Evolutionary conservation across 108 stramenopile species (phyloP).

Genomic region (Chaetoceros tenuissimus): DNA sequence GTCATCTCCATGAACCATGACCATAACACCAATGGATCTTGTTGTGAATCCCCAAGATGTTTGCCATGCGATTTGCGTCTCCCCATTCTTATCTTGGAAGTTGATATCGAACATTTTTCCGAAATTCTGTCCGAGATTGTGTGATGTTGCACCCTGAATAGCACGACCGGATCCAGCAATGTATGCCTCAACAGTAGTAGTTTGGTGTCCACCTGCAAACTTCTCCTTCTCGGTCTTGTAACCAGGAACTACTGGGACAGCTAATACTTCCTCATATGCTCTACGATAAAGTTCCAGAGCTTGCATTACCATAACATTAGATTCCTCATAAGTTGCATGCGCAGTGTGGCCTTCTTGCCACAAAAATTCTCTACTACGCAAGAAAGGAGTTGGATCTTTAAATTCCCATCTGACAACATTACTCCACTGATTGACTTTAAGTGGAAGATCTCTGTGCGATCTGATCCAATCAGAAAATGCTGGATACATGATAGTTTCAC

Average conservation of each 20-base stretch:
- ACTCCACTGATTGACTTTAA: constrained; percentile 98
- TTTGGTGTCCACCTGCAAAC: constrained; percentile 96
- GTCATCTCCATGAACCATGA: constrained; percentile 99
- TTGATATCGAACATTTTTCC: constrained; percentile 98
- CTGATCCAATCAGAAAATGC: constrained; percentile 96
- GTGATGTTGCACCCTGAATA: constrained; percentile 98
- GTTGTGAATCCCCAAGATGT: constrained; percentile 99
- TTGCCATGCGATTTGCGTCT: constrained; percentile 88
- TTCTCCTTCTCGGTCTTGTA: constrained; percentile 97
- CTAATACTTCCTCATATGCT: constrained; percentile 97
- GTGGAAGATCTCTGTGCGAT: constrained; percentile 89
- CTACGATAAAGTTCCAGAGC: constrained; percentile 92
- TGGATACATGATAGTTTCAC: constrained; percentile 99
- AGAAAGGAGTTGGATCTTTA: constrained; percentile 97
- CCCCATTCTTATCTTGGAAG: constrained; percentile 91
- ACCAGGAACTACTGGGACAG: constrained; percentile 97
- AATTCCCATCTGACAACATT: constrained; percentile 99
- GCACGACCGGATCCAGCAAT: constrained; percentile 95
- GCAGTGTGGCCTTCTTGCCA: constrained; percentile 99
- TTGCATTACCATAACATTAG: constrained; percentile 91
- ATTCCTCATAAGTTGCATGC: constrained; percentile 93
- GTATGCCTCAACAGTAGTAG: constrained; percentile 99
- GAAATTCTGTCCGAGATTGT: constrained; percentile 99
- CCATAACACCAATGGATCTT: constrained; percentile 97
- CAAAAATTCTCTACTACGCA: constrained; percentile 95